Percentiles rank a stretch among this genome's conserved stretches.
These are phyloP conservation scores for Rhododendron simsii DNA, from an alignment of 148 eudicot species.

Conservation along the genomic window DNA sequence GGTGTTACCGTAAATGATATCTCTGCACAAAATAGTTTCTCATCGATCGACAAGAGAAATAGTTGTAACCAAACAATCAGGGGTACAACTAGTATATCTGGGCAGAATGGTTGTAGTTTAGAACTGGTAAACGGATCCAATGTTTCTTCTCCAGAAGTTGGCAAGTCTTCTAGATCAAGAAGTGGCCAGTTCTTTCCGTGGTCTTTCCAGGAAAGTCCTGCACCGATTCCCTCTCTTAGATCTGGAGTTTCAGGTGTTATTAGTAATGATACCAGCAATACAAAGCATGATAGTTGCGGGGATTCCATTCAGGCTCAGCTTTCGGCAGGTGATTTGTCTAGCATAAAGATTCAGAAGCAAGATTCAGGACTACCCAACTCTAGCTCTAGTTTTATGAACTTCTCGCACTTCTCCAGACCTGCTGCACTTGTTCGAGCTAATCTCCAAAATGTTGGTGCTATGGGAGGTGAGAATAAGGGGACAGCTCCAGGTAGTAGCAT, in stretches of 20 bases:
- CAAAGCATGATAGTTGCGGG: constrained; percentile 22
- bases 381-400: constrained; percentile 49
- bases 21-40: constrained; percentile 30
- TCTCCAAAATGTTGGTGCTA: constrained; percentile 13
- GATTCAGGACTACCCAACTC: constrained; percentile 35
- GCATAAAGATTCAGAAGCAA: constrained; percentile 38
- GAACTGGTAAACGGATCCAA: constrained; percentile 29
- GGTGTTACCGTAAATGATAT: constrained; percentile 49
- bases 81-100: constrained; percentile 22
- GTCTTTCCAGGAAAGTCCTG: constrained; percentile 30
- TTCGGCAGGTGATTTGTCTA: constrained; percentile 23
- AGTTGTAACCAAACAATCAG: constrained; percentile 19
- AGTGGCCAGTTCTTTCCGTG: constrained; percentile 31
- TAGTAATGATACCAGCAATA: constrained; percentile 24
- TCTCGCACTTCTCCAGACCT: constrained; percentile 61
- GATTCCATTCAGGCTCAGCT: constrained; percentile 29
- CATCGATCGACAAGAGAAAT: constrained; percentile 33
- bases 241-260: constrained; percentile 42
- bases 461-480: constrained; percentile 26
- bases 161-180: constrained; percentile 22
- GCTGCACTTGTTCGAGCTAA: constrained; percentile 41
- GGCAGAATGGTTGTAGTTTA: constrained; percentile 14
- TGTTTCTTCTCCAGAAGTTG: constrained; percentile 25
- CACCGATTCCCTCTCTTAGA: constrained; percentile 25
- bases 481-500: constrained; percentile 21